Percentiles rank a stretch among this genome's conserved stretches.
phyloP scores from a whole-genome alignment of 495 filamentous ascomycete species.

The Xylaria grammica region DNA sequence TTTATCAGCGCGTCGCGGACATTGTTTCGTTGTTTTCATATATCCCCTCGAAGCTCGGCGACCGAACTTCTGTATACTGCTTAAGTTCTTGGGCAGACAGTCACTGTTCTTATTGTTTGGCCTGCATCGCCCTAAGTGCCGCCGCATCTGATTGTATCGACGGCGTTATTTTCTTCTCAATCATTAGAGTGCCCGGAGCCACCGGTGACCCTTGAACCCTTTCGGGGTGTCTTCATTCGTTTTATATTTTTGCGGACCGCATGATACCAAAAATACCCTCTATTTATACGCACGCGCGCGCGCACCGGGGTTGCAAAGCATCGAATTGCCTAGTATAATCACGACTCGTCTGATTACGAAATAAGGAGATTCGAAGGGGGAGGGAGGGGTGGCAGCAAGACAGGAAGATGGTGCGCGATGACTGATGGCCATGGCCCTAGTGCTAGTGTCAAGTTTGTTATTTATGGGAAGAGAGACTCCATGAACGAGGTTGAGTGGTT shows the following conservation, averaged over 20 bases:
- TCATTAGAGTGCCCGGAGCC: slow-evolving; percentile 14
- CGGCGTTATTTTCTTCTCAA: not conserved
- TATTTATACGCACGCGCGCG: not conserved
- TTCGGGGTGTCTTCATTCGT: slow-evolving; percentile 4
- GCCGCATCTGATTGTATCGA: not conserved
- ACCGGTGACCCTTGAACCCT: slow-evolving; percentile 6
- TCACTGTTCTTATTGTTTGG: not conserved
- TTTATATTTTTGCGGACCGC: not conserved
- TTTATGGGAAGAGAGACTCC: not conserved
- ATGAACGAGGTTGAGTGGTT: not conserved
- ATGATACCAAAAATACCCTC: slow-evolving; percentile 17
- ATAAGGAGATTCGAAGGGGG: not conserved
- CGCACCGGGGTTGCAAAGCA: not conserved
- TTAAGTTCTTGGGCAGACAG: not conserved
- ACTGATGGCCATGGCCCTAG: not conserved
- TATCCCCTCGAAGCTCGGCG: not conserved
- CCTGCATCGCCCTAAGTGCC: not conserved
- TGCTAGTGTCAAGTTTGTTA: not conserved
- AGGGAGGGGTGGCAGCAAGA: not conserved
- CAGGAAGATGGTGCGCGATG: not conserved
- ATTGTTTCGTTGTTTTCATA: not conserved
- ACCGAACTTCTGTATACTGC: slow-evolving; percentile 11
- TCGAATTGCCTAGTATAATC: not conserved
- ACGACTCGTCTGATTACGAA: slow-evolving; percentile 1
- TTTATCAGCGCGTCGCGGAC: slow-evolving; percentile 7